Base-by-base conservation (phyloP, 352 stramenopile genomes). In the Phytopythium kandeliae region DNA sequence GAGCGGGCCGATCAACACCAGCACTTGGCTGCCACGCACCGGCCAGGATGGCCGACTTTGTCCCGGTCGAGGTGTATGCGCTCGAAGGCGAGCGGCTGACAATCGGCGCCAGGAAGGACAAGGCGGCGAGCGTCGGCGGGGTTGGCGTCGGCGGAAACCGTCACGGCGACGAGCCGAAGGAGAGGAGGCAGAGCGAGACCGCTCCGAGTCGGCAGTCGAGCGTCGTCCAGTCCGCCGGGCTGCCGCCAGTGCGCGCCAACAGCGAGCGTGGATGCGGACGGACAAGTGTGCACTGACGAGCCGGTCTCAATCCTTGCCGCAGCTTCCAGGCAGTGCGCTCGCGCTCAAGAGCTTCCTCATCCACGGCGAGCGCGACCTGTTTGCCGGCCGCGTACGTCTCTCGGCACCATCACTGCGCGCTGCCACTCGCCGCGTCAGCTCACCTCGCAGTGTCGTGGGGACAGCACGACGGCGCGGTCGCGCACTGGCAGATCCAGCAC, bases 381-480 rank as follows among this genome's bases (percentile, higher is more conserved):
- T 87, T 54, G 72, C 58, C 19, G 79, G 79, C 24, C 65, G 73
- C 38, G 77, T 87, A 62, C 44, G 62, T 66, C 7, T 34, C 25
- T 13, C 15, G 1, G 28, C 34, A 22, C 17, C 15, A 15, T 41
- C 21, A 58, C 1, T 30, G 24, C 45, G 41, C 2, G 33, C 25
- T 47, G 10, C 65, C 34, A 26, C 9, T 49, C 0, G 8, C 54
- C 3, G 31, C 8, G 50, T 5, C 4, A 17, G 15, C 38, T 45
- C 22, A 45, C 38, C 21, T 45, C 2, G 43, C 15, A 12, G 8
- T 16, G 16, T 45, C 11, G 3, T 28, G 1, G 12, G 16, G 12
- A 11, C 60, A 91, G 77, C 73, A 81, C 43, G 78, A 89, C 50
- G 78, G 80, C 22, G 70, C 54, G 13, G 72, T 89, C 37, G 34